Base-by-base conservation (phyloP, 345 rosid species). In the Ceriops zippeliana region DNA sequence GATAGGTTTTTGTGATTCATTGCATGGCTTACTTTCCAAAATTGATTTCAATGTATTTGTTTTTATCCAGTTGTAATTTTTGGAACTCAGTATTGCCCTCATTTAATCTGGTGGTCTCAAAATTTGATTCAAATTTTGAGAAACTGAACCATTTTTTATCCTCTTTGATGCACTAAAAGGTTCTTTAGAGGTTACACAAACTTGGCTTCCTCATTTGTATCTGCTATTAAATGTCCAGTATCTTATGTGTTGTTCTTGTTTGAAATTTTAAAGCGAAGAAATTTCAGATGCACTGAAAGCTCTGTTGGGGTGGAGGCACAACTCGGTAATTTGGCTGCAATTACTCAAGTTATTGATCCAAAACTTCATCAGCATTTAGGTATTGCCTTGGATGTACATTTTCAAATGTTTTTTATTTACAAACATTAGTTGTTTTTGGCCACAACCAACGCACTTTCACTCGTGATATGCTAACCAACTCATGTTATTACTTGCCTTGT, bases 361-460 rank as follows among this genome's bases (percentile, higher is more conserved):
- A 95, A 90, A 74, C 98, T 91, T 81, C 99, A 95, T 76, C 93
- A 84, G 82, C 99, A 95, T 73, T 81, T 95, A 82, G 96, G 99
- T 95, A 87, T n/a, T 26, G 10, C 32, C 71, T 22, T 10, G 15
- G 56, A 54, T 71, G 54, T 58, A 15, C 37, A 6, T 66, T 65
- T 42, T 64, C 56, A 52, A 30, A 13, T 60, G 2, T 56, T 56
- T 10, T 56, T 28, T 53, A 35, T 52, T 26, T 38, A n/a, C 16
- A 63, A 7, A 16, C 51, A 16, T 24, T 16, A 46, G 47, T 63
- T 27, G 2, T 22, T 20, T 19, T 38, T 37, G 37, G 37, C 60
- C 26, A 21, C 13, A 13, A 42, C 17, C 19, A 13, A 3, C 42
- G 34, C 19, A 53, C 24, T 38, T 26, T 52, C 64, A 42, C 1